These are phyloP conservation scores for Neobulgaria alba DNA, from an alignment of 2,329 filamentous ascomycete species.

Conservation along the genomic window DNA sequence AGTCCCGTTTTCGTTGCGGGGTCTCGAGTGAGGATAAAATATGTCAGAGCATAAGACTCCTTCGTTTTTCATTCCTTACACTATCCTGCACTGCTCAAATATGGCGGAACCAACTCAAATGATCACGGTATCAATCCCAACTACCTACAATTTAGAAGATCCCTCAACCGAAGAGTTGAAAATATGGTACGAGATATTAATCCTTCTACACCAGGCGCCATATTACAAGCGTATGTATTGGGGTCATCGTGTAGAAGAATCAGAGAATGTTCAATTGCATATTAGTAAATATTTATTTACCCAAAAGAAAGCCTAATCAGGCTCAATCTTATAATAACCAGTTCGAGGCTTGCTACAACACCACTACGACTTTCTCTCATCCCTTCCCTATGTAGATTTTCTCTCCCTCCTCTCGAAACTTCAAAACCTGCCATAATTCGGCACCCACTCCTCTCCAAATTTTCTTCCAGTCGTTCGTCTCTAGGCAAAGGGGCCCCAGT, in stretches of 20 bases:
- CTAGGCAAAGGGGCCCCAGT: conserved; percentile 22
- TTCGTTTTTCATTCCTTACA: neutral
- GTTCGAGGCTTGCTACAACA: conserved; percentile 1
- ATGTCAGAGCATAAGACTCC: no score
- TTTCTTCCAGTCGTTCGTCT: conserved; percentile 16
- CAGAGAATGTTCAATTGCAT: conserved; percentile 26
- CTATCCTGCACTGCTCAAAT: neutral
- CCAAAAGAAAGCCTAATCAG: neutral
- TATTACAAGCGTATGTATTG: conserved; percentile 27
- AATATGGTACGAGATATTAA: conserved; percentile 1
- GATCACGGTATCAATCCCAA: conserved; percentile 2
- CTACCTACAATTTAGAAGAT: neutral
- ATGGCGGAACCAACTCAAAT: conserved; percentile 4
- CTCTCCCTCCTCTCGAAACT: conserved; percentile 7
- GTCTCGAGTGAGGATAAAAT: no score
- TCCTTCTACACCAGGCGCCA: neutral
- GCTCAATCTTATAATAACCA: neutral
- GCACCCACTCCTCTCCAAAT: conserved; percentile 22
- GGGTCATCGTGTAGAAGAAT: conserved; percentile 27
- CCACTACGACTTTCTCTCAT: conserved; percentile 1
- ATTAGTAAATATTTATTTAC: conserved; percentile 18
- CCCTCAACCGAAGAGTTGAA: neutral
- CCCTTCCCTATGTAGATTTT: conserved; percentile 5
- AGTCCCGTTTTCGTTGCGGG: no score
- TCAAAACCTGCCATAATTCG: conserved; percentile 9